Evolutionary conservation across 2,329 filamentous ascomycete species (phyloP).

Genomic region (Thielaviopsis populi): DNA sequence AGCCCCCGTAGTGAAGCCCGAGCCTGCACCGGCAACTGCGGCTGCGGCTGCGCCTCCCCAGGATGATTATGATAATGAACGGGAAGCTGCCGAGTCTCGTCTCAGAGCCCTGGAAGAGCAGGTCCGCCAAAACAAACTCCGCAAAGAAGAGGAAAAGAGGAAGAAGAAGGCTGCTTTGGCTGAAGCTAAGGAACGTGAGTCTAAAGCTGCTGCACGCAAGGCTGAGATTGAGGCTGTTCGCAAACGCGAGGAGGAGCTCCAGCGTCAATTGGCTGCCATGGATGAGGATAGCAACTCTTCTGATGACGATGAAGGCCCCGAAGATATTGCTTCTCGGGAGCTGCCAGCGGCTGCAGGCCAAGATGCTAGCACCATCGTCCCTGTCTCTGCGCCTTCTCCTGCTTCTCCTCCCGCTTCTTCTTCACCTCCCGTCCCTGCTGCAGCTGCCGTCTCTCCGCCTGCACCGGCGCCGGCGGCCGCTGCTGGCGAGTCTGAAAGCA

Average conservation of each 20-base stretch:
- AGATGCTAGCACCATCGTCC: slow-evolving; percentile 28
- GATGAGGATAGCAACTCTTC: slow-evolving; percentile 57
- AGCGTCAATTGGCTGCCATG: slow-evolving; percentile 67
- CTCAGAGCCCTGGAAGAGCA: slow-evolving; percentile 86
- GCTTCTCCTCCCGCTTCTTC: slow-evolving; percentile 31
- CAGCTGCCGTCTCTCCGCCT: slow-evolving; percentile 30
- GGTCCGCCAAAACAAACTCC: slow-evolving; percentile 81
- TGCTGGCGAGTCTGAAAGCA: slow-evolving; percentile 57
- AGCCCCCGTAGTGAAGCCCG: slow-evolving; percentile 37
- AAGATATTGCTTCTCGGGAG: slow-evolving; percentile 51
- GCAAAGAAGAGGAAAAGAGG: slow-evolving; percentile 92
- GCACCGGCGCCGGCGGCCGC: slow-evolving; percentile 33
- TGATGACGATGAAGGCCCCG: slow-evolving; percentile 63
- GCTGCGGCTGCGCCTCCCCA: slow-evolving; percentile 25
- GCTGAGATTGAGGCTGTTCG: slow-evolving; percentile 86
- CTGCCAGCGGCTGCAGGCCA: slow-evolving; percentile 36
- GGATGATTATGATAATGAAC: slow-evolving; percentile 64
- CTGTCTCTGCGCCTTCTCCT: slow-evolving; percentile 29
- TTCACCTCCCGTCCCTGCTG: slow-evolving; percentile 34
- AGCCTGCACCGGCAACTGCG: slow-evolving; percentile 34
- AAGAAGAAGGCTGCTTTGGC: slow-evolving; percentile 76
- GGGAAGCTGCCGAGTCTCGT: slow-evolving; percentile 65
- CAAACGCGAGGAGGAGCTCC: slow-evolving; percentile 78
- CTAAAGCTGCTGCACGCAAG: slow-evolving; percentile 65
- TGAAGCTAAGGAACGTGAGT: slow-evolving; percentile 78